phyloP scores from a whole-genome alignment of 805 yeast species.

The Tetrapisispora fleetii region DNA sequence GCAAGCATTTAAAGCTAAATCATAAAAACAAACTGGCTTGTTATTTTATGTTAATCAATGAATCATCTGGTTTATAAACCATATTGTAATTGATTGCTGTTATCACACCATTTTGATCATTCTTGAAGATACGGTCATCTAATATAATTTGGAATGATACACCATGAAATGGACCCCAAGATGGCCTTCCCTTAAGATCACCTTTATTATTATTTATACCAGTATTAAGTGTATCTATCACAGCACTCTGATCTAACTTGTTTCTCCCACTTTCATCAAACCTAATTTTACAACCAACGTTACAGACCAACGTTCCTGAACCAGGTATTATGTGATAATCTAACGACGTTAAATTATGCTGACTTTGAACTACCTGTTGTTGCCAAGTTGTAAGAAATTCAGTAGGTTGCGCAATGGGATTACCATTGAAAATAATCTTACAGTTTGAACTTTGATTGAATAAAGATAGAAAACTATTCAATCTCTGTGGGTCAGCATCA shows the following conservation, averaged over 20 bases:
- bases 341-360: conserved; percentile 51
- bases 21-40: not conserved
- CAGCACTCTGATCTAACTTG: conserved; percentile 55
- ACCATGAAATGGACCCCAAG: conserved; percentile 69
- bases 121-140: conserved; percentile 39
- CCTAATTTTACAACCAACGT: conserved; percentile 48
- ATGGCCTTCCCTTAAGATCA: conserved; percentile 33
- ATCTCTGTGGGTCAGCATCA: conserved; percentile 23
- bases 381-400: conserved; percentile 27
- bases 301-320: conserved; percentile 42
- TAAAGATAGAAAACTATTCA: conserved; percentile 21
- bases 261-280: conserved; percentile 71
- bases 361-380: conserved; percentile 33
- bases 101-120: conserved; percentile 32
- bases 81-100: conserved; percentile 57
- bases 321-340: conserved; percentile 66
- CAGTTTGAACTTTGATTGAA: conserved; percentile 17
- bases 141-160: conserved; percentile 45
- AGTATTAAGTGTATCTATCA: conserved; percentile 26
- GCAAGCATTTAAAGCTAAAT: not conserved
- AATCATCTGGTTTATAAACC: conserved; percentile 51
- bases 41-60: conserved; percentile 23
- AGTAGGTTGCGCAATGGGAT: conserved; percentile 24
- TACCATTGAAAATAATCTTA: conserved; percentile 25
- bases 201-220: conserved; percentile 6